Base-by-base conservation (phyloP, 768 basidiomycete species). In the Trametes cingulata region DNA sequence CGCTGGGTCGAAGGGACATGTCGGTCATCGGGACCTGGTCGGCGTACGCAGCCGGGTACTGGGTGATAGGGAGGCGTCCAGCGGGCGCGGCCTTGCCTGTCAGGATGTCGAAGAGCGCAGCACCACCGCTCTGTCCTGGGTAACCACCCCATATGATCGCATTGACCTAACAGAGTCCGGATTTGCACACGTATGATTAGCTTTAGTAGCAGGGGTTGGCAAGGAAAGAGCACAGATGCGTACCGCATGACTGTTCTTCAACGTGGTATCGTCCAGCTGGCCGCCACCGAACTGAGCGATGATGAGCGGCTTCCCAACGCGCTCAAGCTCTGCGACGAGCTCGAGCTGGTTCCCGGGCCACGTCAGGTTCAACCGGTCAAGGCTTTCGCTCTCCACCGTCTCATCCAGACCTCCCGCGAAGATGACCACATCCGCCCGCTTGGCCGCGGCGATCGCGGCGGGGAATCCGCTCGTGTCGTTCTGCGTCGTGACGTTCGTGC, bases 261-360 rank as follows among this genome's bases (percentile, higher is more conserved):
- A 69, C 6, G 69, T 69, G 2, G 77, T 73, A 58, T 76, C 76
- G 59, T 85, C 84, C 9, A 85, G 73, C 66, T 85, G 85, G 0
- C 83, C 84, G 15, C 81, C 84, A 25, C 84, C 82, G 57, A 84
- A 81, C 65, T 85, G 84, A 45, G 81, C 63, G 22, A 84, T 79
- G 39, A 84, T 70, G 3, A 84, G 68, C 13, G 83, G 82, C 67
- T 84, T 84, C 17, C 77, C 77, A 8, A 80, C 62, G n/a, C 66
- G 71, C 29, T 76, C 72, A 13, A 86, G 74, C 67, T 80, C 72
- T 13, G 70, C 58, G 39, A 85, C 71, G 35, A 85, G 71, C 37
- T 81, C 74, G 2, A 84, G 76, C 71, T 86, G 85, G 52, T 76
- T 78, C 0, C 82, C 81, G 0, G 84, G 83, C 83, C 83, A 85